Percentiles rank a stretch among this genome's conserved stretches.
Conservation (phyloP, 2,329 filamentous ascomycete species). For the Biscogniauxia sp. region DNA sequence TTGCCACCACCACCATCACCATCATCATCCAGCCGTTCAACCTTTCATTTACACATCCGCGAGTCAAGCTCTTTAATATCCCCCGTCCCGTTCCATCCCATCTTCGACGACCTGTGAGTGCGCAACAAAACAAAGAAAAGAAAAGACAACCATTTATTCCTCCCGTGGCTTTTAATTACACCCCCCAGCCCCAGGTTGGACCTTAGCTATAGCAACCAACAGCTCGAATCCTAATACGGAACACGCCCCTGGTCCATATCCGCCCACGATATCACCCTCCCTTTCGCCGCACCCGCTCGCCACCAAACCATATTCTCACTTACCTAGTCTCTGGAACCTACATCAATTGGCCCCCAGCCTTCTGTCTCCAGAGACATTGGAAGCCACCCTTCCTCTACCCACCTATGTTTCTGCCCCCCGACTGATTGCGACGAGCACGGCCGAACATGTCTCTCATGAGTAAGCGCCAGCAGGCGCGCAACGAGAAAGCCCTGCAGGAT, state of each 20-base stretch:
- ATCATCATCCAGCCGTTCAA: not conserved
- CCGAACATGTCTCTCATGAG: slow-evolving; percentile 70
- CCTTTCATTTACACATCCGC: not conserved
- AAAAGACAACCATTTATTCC: not conserved
- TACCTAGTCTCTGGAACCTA: not conserved
- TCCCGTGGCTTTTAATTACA: slow-evolving; percentile 2
- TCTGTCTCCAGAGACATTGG: not conserved
- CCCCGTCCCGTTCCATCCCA: no score
- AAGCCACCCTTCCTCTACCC: not conserved
- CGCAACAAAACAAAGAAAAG: not conserved
- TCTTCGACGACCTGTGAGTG: no score
- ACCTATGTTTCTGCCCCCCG: slow-evolving; percentile 6
- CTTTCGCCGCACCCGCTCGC: not conserved
- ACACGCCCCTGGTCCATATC: not conserved
- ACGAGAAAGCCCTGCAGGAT: slow-evolving; percentile 88
- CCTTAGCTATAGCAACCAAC: not conserved
- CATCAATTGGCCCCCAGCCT: not conserved
- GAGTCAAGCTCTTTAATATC: slow-evolving; percentile 3
- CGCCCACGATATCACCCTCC: not conserved
- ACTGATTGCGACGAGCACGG: slow-evolving; percentile 5
- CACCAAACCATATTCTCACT: not conserved
- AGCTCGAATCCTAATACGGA: not conserved
- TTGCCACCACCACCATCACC: not conserved
- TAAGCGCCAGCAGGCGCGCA: slow-evolving; percentile 97
- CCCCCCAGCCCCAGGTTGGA: no score